Base-by-base conservation (phyloP, 768 basidiomycete species). In the Jaapia argillacea region DNA sequence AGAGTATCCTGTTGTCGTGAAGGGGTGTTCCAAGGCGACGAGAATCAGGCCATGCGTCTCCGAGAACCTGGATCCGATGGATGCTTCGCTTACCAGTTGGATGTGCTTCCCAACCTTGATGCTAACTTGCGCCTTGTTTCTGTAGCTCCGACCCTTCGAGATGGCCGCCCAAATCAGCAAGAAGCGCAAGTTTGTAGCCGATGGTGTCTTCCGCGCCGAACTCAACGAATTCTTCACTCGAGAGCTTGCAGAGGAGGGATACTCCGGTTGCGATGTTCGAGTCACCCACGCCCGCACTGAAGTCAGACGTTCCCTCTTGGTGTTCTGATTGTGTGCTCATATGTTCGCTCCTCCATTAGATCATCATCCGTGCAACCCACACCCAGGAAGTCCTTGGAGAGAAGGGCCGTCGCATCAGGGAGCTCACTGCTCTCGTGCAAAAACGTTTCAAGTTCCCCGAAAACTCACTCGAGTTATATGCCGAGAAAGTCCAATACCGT, bases 381-480 rank as follows among this genome's bases (percentile, higher is more conserved):
- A 98, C 96, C 50, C 90, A 93, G 66, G 93, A 98, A 64, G 93
- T 98, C 53, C 79, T 97, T 52, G 94, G 94, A 57, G 96, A 98
- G 73, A 99, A 99, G 72, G 96, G 94, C 51, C 91, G 94, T 61
- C 87, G 96, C 64, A 98, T 99, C 60, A 87, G 96, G 62, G 94
- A 99, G 72, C 80, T 99, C 58, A 99, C 94, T 50, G 75, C 91
- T 36, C 86, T 99, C 67, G 92, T 99, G 53, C 91, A 93, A 72
- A 99, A 99, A 67, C 84, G 96, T 55, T 98, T 99, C 84, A 93
- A 90, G 67, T 98, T 97, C 81, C 89, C 93, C 51, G 96, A 98
- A 66, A 94, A 94, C 72, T 88, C 92, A 27, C 82, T 99, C 52
- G 96, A 99, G 65, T 79, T 99, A 50, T 99, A 96, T 68, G 96